A percentile compares a stretch with the other conserved stretches of the same genome.
These are phyloP conservation scores for Cyberlindnera saturnus DNA, from an alignment of 805 yeast species.

Conservation along the genomic window DNA sequence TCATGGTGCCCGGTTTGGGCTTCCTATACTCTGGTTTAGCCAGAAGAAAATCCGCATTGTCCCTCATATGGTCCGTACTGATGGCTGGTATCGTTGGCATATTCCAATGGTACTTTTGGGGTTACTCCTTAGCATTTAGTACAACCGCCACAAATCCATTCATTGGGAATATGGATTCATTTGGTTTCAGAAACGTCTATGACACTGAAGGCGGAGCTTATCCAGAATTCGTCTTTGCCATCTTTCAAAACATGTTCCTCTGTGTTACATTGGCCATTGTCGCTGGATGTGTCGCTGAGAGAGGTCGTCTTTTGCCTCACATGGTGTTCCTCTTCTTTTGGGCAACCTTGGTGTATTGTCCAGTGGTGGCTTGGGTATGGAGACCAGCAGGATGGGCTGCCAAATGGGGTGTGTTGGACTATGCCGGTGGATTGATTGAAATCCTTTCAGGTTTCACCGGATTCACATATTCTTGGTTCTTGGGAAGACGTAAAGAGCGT, in stretches of 20 bases:
- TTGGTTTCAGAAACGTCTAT: constrained; percentile 73
- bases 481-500: constrained; percentile 73
- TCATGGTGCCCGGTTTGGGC: constrained; percentile 95
- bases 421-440: constrained; percentile 98
- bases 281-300: constrained; percentile 89
- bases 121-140: constrained; percentile 88
- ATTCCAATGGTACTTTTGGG: constrained; percentile 98
- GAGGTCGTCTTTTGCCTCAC: constrained; percentile 84
- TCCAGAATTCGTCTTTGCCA: constrained; percentile 82
- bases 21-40: constrained; percentile 89
- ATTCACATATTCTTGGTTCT: constrained; percentile 72
- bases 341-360: constrained; percentile 91
- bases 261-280: constrained; percentile 89
- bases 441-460: constrained; percentile 89
- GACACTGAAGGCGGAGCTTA: constrained; percentile 41
- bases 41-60: constrained; percentile 81
- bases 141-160: constrained; percentile 73
- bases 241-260: constrained; percentile 86
- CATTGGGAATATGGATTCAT: constrained; percentile 79
- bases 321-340: constrained; percentile 78
- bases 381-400: constrained; percentile 89
- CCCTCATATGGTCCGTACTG: constrained; percentile 76
- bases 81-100: constrained; percentile 68
- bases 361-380: constrained; percentile 97
- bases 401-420: constrained; percentile 88